Evolutionary conservation across 2,329 filamentous ascomycete genomes (phyloP).

Genomic region (Cladophialophora immunda): DNA sequence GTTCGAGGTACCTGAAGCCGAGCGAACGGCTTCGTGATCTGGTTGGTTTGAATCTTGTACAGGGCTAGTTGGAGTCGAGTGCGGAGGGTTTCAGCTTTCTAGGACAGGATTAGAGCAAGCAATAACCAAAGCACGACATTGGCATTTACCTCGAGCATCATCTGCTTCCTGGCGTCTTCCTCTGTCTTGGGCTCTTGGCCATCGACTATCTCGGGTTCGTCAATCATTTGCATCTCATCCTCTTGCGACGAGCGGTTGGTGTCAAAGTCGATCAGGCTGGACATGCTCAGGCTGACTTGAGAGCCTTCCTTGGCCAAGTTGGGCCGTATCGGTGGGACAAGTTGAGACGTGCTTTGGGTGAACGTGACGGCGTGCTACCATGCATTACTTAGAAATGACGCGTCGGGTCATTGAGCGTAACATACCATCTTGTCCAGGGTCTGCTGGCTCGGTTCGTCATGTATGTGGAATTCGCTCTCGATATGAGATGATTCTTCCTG

Average conservation of each 20-base stretch:
- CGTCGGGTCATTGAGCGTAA: not conserved
- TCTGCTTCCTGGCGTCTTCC: slow-evolving; percentile 35
- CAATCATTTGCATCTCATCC: slow-evolving; percentile 40
- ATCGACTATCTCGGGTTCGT: slow-evolving; percentile 43
- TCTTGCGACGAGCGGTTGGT: slow-evolving; percentile 34
- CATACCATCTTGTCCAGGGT: slow-evolving; percentile 41
- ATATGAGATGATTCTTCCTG: slow-evolving; percentile 35
- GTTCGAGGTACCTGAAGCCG: slow-evolving; percentile 33
- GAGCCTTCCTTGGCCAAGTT: slow-evolving; percentile 34
- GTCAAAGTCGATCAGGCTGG: slow-evolving; percentile 41
- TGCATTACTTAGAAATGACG: not conserved
- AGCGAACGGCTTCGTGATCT: slow-evolving; percentile 39
- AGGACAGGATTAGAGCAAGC: not conserved
- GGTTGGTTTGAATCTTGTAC: slow-evolving; percentile 42
- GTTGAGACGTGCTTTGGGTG: slow-evolving; percentile 36
- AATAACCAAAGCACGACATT: not conserved
- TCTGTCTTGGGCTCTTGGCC: slow-evolving; percentile 42
- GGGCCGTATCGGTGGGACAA: slow-evolving; percentile 30
- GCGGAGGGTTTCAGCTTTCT: slow-evolving; percentile 40
- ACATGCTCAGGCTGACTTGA: slow-evolving; percentile 40
- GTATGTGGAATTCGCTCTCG: slow-evolving; percentile 40
- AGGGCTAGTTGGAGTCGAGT: slow-evolving; percentile 41
- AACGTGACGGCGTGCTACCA: slow-evolving; percentile 36
- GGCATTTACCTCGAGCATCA: slow-evolving; percentile 35
- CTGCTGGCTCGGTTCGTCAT: slow-evolving; percentile 41